Conservation (phyloP, 202 grass and related monocot species). For the Digitaria exilis region DNA sequence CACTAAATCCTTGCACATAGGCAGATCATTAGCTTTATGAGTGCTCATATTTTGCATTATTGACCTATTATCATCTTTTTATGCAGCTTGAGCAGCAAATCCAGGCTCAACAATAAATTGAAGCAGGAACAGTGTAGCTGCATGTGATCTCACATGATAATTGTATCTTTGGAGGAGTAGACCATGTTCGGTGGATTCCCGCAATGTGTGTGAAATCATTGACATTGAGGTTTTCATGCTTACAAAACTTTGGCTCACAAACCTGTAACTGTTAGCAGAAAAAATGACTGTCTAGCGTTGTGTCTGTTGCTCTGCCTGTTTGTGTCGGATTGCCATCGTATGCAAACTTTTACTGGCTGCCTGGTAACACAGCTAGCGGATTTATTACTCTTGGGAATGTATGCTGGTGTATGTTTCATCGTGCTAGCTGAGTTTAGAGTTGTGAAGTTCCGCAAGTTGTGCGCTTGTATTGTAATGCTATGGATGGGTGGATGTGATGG, state of each 20-base stretch:
- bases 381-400: background rate
- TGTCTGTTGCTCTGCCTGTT: background rate
- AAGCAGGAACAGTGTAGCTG: slow-evolving; percentile 10
- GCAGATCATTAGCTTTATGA: background rate
- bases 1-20: background rate
- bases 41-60: background rate
- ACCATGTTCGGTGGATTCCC: slow-evolving; percentile 32
- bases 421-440: background rate
- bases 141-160: slow-evolving; percentile 45
- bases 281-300: slow-evolving; percentile 32
- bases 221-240: background rate
- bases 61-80: slow-evolving; percentile 10
- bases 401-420: background rate
- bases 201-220: slow-evolving; percentile 18
- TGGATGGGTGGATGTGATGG: background rate
- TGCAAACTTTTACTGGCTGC: slow-evolving; percentile 10
- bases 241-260: background rate
- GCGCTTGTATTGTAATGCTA: background rate
- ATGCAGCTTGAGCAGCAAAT: slow-evolving; percentile 87
- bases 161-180: slow-evolving; percentile 45
- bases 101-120: slow-evolving; percentile 53
- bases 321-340: background rate
- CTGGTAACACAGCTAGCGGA: background rate
- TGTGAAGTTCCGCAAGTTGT: slow-evolving; percentile 6
- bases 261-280: slow-evolving; percentile 30